phyloP scores from a whole-genome alignment of 2,329 filamentous ascomycete species.

The Xylaria sp. region DNA sequence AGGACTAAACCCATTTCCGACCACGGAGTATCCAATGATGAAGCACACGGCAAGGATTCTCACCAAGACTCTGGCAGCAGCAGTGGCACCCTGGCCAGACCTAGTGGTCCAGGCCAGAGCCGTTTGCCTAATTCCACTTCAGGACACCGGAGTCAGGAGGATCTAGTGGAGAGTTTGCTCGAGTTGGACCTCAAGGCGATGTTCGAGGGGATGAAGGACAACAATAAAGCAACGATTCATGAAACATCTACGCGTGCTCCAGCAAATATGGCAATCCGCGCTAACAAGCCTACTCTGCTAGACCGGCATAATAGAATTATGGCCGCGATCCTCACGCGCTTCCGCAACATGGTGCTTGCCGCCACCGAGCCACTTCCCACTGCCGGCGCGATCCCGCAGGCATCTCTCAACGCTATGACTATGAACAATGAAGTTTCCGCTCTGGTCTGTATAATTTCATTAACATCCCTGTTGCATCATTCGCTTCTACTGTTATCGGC shows the following conservation, averaged over 20 bases:
- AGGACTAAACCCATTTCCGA: not conserved
- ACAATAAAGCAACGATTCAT: not conserved
- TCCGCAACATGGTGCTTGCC: constrained; percentile 56
- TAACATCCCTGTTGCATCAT: not conserved
- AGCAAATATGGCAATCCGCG: constrained; percentile 2
- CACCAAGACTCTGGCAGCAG: not conserved
- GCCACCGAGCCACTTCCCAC: constrained; percentile 52
- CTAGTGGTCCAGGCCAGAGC: not conserved
- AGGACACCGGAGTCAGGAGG: not conserved
- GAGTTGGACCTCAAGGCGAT: not conserved
- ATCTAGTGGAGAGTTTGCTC: constrained; percentile 5
- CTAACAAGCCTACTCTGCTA: constrained; percentile 43
- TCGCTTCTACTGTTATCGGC: not conserved
- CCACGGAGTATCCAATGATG: not conserved
- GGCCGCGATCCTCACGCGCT: constrained; percentile 58
- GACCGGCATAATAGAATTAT: constrained; percentile 60
- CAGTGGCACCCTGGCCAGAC: not conserved
- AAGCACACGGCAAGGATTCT: not conserved
- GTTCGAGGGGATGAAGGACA: not conserved
- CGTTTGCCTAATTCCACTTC: constrained; percentile 1
- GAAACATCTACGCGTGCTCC: not conserved
- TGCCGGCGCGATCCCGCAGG: constrained; percentile 52
- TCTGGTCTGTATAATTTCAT: constrained; percentile 48
- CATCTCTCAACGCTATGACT: constrained; percentile 54
- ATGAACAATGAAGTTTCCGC: constrained; percentile 55